Percentiles rank a stretch among this genome's conserved stretches.
Conservation (phyloP, 371 early-diverging fungal genomes). For the Nematocida homosporus region DNA sequence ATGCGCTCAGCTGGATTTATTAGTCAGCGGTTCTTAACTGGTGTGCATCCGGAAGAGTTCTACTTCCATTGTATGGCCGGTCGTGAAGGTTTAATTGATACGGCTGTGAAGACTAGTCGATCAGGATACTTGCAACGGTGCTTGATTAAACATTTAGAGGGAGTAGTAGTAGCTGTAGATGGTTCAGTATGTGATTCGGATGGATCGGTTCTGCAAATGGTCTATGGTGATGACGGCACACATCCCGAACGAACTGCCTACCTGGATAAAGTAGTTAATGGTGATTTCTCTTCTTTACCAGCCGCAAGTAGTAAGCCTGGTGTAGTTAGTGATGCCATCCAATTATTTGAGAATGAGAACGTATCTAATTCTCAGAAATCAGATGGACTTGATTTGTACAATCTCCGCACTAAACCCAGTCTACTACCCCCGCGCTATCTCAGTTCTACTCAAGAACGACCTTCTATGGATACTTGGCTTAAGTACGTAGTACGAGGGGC, state of each 20-base stretch:
- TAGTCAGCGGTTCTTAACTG: constrained; percentile 95
- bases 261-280: constrained; percentile 74
- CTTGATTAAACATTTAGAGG: constrained; percentile 97
- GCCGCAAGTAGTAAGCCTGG: background rate
- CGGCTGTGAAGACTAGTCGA: constrained; percentile 97
- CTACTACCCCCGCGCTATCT: background rate
- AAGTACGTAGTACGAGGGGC: constrained; percentile 69
- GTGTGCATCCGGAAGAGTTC: constrained; percentile 84
- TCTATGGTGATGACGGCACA: constrained; percentile 96
- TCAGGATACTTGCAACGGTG: constrained; percentile 99
- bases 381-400: constrained; percentile 71
- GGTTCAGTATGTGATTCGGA: constrained; percentile 87
- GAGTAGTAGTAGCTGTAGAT: constrained; percentile 87
- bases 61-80: constrained; percentile 94
- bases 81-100: constrained; percentile 99
- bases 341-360: background rate
- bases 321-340: background rate
- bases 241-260: constrained; percentile 81
- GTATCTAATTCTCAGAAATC: constrained; percentile 72
- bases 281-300: constrained; percentile 61
- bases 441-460: background rate
- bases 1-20: constrained; percentile 94
- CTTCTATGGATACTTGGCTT: constrained; percentile 23
- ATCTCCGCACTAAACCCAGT: background rate
- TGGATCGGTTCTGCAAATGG: constrained; percentile 89